Evolutionary conservation across 768 basidiomycete species (phyloP), one percentile per base, ranked within the genome.

Genomic region (Suillus sp.): DNA sequence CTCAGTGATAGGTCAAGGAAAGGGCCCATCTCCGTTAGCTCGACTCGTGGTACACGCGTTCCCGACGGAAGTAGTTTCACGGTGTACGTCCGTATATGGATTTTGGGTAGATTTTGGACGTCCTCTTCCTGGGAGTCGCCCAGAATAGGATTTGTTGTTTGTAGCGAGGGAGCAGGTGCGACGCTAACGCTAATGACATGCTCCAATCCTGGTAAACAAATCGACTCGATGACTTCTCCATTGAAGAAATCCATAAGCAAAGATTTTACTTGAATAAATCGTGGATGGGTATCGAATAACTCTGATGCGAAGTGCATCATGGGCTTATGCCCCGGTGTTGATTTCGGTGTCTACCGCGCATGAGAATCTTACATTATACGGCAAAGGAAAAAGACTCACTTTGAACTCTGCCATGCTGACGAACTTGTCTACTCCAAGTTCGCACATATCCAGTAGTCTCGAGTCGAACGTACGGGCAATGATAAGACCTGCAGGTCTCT

Each of bases 241-340:
- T 93, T 93, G 84, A 96, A 99, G 66, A 99, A 86, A 71, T 90
- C 88, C 70, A 98, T 82, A 11, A 99, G 84, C 72, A 96, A 81
- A 1, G 93, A 96, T 79, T 97, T 99, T 68, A 98, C 82, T 71
- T 96, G 95, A 8, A 89, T 80, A 75, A 92, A 96, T 13, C 94
- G 89, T 1, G 96, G 95, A 74, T 99, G 95, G 1, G 93, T 88
- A 69, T 96, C 95, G 75, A 99, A 99, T 11, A 98, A 83, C 65
- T 94, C 93, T 0, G 95, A 96, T 16, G 95, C 93, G 72, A 99
- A 99, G 72, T 96, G 94, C 83, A 99, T 88, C 67, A 98, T 77
- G 53, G 97, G 96, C 69, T 92, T 90, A 69, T 94, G 87, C 11
- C 95, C 96, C 27, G 91, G 87, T 4, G 94, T 90, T 16, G 91